phyloP scores from a whole-genome alignment of 2,329 filamentous ascomycete species.

The Pseudocercospora eumusae region DNA sequence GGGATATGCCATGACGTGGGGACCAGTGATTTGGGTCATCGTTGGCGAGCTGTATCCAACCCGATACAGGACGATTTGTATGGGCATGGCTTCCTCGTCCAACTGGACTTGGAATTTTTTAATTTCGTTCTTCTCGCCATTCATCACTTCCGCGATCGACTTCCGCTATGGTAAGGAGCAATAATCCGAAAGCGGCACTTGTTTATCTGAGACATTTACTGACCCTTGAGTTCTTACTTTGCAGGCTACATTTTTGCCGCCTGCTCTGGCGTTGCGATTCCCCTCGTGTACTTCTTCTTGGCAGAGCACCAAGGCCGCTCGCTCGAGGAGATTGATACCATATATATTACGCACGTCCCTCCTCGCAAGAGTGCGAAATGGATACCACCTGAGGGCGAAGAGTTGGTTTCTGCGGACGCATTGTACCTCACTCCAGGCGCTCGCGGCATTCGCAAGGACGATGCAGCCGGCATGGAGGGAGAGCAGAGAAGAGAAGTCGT shows the following conservation, averaged over 20 bases:
- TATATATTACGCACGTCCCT: slow-evolving; percentile 59
- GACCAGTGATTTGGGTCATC: slow-evolving; percentile 64
- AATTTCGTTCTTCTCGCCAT: slow-evolving; percentile 70
- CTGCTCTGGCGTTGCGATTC: slow-evolving; percentile 65
- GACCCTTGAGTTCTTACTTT: no score
- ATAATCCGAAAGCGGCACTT: no score
- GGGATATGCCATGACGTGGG: slow-evolving; percentile 69
- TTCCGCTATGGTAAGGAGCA: slow-evolving; percentile 56
- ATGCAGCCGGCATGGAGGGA: slow-evolving; percentile 38
- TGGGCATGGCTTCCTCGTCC: slow-evolving; percentile 59
- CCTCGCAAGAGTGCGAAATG: slow-evolving; percentile 40
- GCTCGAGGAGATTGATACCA: slow-evolving; percentile 77
- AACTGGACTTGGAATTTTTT: slow-evolving; percentile 57
- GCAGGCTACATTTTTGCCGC: slow-evolving; percentile 71
- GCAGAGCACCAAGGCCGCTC: slow-evolving; percentile 72
- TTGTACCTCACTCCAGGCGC: slow-evolving; percentile 37
- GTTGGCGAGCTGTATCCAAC: slow-evolving; percentile 54
- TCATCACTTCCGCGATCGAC: slow-evolving; percentile 70
- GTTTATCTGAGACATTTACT: no score
- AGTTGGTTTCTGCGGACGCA: slow-evolving; percentile 36
- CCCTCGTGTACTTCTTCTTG: slow-evolving; percentile 75
- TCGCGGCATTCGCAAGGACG: slow-evolving; percentile 37
- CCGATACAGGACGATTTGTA: slow-evolving; percentile 52
- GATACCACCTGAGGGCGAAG: slow-evolving; percentile 37
- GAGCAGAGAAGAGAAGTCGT: slow-evolving; percentile 31